Evolutionary conservation across 164 flowering plant species (phyloP), one percentile per base, ranked within the genome.

Genomic region (Protea cynaroides): DNA sequence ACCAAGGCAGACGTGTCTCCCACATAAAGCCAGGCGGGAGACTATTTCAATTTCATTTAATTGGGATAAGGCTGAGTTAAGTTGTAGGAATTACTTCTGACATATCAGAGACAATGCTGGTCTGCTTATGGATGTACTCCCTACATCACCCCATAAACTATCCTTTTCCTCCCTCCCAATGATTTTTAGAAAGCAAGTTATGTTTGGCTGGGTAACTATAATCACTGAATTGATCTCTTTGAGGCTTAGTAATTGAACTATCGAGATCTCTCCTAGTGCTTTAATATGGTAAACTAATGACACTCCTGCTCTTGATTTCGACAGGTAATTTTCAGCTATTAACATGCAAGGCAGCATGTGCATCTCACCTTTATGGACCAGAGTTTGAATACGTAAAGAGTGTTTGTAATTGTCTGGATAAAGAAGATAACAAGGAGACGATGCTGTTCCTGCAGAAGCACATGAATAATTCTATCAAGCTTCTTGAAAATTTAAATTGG

Each of bases 341-440:
- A 36, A 65, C 83, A 15, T 82, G 69, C 80, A 92, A 92, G 77
- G 98, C 96, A 51, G 90, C 91, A 3, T 83, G 84, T 43, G 95
- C 91, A 29, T 69, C 81, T 14, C 81, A 81, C 74, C 40, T 87
- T 12, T 90, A 86, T 63, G 90, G 91, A 25, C 70, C 55, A 7
- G 76, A 79, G 52, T 72, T 74, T 56, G 68, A 66, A 0, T 89
- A 85, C 69, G 88, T 84, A 38, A 59, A 46, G 1, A 69, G 66
- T 69, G 88, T 72, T 24, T 34, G 36, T 49, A 64, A 22, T 50
- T 14, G 9, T 57, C 52, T 87, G 55, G 66, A 79, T 59, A 65
- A 78, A 24, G 64, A 77, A 56, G 59, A 67, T 14, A 24, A 72
- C 4, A 53, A 37, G 60, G 80, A 79, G 19, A 58, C 76, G 67